Conservation (phyloP, 495 filamentous ascomycete species). For the Aspergillus baeticus region DNA sequence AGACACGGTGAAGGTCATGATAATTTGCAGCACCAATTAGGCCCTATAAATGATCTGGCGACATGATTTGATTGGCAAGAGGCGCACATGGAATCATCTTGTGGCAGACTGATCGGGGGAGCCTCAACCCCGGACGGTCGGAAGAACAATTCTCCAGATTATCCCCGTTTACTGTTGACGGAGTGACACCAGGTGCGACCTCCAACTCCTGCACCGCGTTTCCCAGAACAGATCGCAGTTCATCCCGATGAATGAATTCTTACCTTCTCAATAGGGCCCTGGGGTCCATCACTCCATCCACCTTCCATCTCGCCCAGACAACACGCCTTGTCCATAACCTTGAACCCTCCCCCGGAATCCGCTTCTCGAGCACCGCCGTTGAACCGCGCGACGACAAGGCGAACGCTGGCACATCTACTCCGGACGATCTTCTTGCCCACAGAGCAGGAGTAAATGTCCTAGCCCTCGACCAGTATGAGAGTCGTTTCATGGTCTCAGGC, state of each 20-base stretch:
- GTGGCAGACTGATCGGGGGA: too few species aligned
- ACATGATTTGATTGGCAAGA: too few species aligned
- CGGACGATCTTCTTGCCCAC: constrained; percentile 57
- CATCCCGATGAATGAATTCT: constrained; percentile 72
- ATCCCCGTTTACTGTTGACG: too few species aligned
- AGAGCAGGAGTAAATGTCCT: constrained; percentile 73
- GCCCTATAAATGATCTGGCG: too few species aligned
- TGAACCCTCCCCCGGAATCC: constrained; percentile 59
- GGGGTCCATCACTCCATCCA: constrained; percentile 59
- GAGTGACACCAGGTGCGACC: neutral
- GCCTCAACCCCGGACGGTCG: too few species aligned
- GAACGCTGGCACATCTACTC: constrained; percentile 20
- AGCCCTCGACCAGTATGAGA: constrained; percentile 73
- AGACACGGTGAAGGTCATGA: too few species aligned
- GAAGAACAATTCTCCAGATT: too few species aligned
- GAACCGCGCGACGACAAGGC: neutral
- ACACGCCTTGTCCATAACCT: constrained; percentile 59
- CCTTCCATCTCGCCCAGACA: constrained; percentile 62
- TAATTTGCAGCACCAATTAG: too few species aligned
- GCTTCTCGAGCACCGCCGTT: constrained; percentile 59
- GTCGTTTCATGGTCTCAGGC: constrained; percentile 77
- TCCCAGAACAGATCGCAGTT: neutral
- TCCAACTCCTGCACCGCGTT: neutral
- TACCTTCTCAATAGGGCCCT: constrained; percentile 70
- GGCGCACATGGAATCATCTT: too few species aligned